Base-by-base conservation (phyloP, 352 stramenopile genomes). In the Globisporangium cylindrosporum region DNA sequence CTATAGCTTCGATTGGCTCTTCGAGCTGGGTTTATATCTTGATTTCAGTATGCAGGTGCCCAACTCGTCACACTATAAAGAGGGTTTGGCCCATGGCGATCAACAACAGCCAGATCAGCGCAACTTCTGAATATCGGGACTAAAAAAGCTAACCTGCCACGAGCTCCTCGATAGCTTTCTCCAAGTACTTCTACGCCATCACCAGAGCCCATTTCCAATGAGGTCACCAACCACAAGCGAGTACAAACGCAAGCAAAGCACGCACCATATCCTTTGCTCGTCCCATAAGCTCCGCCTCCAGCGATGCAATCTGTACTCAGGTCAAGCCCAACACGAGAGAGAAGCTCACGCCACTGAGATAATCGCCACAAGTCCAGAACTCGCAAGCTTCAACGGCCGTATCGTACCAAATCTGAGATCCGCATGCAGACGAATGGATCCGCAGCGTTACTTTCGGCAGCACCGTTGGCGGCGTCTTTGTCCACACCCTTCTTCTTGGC, bases 211-310 rank as follows among this genome's bases (percentile, higher is more conserved):
- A 38, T 18, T 24, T 51, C 12, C 18, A 62, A 55, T 9, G 18
- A 43, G 4, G 27, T 7, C 22, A 64, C 18, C 20, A 56, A 15
- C 4, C 41, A 49, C 15, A 9, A 22, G 41, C 3, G 14, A 18
- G 20, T n/a, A 34, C 15, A 14, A 27, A 41, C 4, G 10, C 36
- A 41, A 64, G 36, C 6, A 36, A 3, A 18, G 18, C 18, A 56
- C 70, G 38, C 70, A 80, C 77, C 77, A 84, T 69, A n/a, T 84
- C 75, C 12, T 76, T 69, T 27, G 73, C 63, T 51, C 74, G 73
- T 0, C 75, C 74, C 36, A 71, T 34, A 20, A 84, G 41, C 59
- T 84, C 75, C 1, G 68, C 69, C 62, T 83, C 74, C 49, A 81
- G 51, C 8, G 29, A 64, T 38, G 73, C 67, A 32, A 81, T 66